These are phyloP conservation scores for Trapa incisa DNA, from an alignment of 345 rosid genomes.

Conservation along the genomic window DNA sequence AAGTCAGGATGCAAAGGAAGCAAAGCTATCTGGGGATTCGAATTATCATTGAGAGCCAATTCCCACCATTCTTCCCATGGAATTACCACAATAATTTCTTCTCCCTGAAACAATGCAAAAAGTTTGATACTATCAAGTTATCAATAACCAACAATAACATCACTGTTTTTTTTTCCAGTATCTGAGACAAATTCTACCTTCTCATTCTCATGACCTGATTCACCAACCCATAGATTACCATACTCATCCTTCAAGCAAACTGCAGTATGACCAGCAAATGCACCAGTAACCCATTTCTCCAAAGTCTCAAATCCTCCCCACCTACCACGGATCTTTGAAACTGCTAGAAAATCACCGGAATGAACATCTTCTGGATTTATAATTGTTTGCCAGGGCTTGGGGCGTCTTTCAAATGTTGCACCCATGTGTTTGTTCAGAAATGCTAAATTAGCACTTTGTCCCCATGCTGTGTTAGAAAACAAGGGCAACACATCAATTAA, in stretches of 20 bases:
- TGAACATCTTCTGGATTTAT: constrained; percentile 74
- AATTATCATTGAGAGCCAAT: constrained; percentile 60
- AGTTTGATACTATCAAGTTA: neutral
- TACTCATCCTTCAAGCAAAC: constrained; percentile 90
- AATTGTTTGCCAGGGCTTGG: constrained; percentile 55
- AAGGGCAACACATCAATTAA: constrained; percentile 80
- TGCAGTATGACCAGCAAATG: constrained; percentile 98
- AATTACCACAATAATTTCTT: constrained; percentile 77
- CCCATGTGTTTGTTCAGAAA: constrained; percentile 89
- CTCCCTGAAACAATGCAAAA: constrained; percentile 48
- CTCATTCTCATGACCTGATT: constrained; percentile 97
- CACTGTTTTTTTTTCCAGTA: neutral
- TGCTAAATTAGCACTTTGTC: constrained; percentile 79
- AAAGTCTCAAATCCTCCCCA: constrained; percentile 99
- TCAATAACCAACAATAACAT: neutral
- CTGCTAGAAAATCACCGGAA: constrained; percentile 83
- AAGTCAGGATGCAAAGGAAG: constrained; percentile 81
- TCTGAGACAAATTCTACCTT: constrained; percentile 31
- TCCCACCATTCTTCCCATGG: constrained; percentile 99
- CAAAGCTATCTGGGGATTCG: constrained; percentile 86
- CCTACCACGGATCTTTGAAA: constrained; percentile 90
- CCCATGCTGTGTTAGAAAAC: constrained; percentile 89
- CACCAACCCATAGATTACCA: constrained; percentile 98
- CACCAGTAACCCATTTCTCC: constrained; percentile 99
- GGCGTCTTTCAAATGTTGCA: constrained; percentile 72